Base-by-base conservation (phyloP, 345 rosid species). In the Clarkia xantiana region DNA sequence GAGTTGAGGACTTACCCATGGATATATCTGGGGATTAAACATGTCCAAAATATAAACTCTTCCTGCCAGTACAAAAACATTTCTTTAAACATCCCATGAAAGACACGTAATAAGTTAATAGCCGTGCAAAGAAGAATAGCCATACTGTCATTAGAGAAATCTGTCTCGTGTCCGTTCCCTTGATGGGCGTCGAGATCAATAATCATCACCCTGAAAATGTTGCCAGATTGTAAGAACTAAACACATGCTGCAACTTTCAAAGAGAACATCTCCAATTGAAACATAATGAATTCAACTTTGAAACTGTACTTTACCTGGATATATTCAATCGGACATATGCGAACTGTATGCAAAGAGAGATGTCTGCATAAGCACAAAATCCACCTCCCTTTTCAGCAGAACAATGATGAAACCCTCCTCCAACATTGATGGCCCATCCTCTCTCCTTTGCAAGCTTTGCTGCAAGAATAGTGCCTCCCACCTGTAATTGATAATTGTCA, bases 371-470 rank as follows among this genome's bases (percentile, higher is more conserved):
- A 53, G 74, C 94, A 72, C 96, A 83, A 67, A 90, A 90, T 48
- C 97, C 96, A 15, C 94, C 86, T 64, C 97, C 96, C 49, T 60
- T 75, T 54, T 64, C 76, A 2, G 82, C 75, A 59, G 73, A 80
- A 66, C 97, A 90, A 63, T 90, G 97, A 79, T 90, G 97, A 65
- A 90, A 90, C 55, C 97, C 97, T 62, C 96, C 97, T 48, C 97
- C 97, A 9, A 90, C 64, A 62, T 90, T 90, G 50, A 90, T 77
- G 23, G 97, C 93, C 96, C 97, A 90, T 60, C 94, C 94, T 59
- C 62, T 84, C 60, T 90, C 89, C 58, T 62, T 71, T 3, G 96
- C 97, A 18, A 90, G 84, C 63, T 81, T 90, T 29, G 84, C 95
- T 7, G 96, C 96, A 67, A 90, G 59, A 56, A 86, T 69, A 34